phyloP scores from a whole-genome alignment of 1,284 basidiomycete genomes.

The Puccinia novopanici region DNA sequence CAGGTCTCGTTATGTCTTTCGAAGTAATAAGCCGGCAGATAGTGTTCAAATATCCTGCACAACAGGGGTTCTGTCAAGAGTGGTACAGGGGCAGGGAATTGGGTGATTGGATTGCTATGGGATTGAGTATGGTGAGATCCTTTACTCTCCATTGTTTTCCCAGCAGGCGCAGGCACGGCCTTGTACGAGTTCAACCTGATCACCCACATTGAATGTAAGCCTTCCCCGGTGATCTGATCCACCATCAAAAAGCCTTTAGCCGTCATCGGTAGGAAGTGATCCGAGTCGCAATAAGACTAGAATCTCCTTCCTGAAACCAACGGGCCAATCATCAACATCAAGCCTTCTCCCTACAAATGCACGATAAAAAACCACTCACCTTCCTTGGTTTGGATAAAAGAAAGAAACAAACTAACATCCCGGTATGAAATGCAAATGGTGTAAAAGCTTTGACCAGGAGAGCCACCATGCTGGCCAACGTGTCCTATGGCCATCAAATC shows the following conservation, averaged over 20 bases:
- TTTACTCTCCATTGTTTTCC: conserved; percentile 63
- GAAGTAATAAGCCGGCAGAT: too few relatives aligned
- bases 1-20: conserved; percentile 99
- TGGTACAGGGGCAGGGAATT: conserved; percentile 69
- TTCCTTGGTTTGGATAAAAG: conserved; percentile 46
- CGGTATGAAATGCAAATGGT: conserved; percentile 75
- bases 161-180: too few relatives aligned
- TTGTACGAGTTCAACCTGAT: conserved; percentile 69
- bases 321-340: conserved; percentile 65
- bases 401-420: conserved; percentile 64
- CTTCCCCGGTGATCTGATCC: conserved; percentile 78
- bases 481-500: conserved; percentile 61
- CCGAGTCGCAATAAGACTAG: too few relatives aligned
- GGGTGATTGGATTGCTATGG: conserved; percentile 57
- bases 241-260: too few relatives aligned
- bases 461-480: conserved; percentile 69
- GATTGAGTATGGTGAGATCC: conserved; percentile 54
- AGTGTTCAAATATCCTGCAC: conserved; percentile 96
- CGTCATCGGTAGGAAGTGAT: conserved; percentile 81
- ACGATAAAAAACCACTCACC: conserved; percentile 65
- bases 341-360: conserved; percentile 65
- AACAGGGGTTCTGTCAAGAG: conserved; percentile 72
- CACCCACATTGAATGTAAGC: conserved; percentile 99
- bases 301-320: too few relatives aligned
- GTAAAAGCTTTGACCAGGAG: conserved; percentile 69